Percentiles rank a stretch among this genome's conserved stretches.
phyloP scores from a whole-genome alignment of 2,329 filamentous ascomycete species.

The Xylaria sp. region DNA sequence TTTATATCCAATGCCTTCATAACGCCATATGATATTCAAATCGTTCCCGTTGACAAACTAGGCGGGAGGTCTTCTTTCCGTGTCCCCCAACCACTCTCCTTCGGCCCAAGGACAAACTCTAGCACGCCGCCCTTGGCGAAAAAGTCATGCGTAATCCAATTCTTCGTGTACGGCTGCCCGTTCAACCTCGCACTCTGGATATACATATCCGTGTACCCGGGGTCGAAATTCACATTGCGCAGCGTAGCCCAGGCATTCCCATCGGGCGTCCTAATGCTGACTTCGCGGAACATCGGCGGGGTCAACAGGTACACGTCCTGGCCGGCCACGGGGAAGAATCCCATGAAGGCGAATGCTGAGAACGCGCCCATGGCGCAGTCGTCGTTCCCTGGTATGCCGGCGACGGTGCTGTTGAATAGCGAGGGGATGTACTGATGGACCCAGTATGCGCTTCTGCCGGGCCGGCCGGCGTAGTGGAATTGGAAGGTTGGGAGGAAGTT shows the following conservation, averaged over 20 bases:
- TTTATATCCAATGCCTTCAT: constrained; percentile 1
- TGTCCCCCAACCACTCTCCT: constrained; percentile 69
- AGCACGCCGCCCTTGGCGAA: constrained; percentile 69
- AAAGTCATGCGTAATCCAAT: constrained; percentile 73
- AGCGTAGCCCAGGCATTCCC: constrained; percentile 63
- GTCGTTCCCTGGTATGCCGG: constrained; percentile 68
- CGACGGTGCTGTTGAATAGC: constrained; percentile 72
- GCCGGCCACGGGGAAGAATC: constrained; percentile 66
- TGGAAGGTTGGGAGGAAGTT: constrained; percentile 64
- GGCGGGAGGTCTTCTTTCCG: constrained; percentile 68
- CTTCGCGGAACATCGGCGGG: constrained; percentile 62
- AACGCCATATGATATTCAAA: constrained; percentile 20
- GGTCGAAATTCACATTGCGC: constrained; percentile 53
- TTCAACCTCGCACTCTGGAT: constrained; percentile 70
- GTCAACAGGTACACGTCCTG: constrained; percentile 66
- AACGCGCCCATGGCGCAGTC: constrained; percentile 68
- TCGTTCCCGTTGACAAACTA: constrained; percentile 53
- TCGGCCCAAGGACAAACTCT: constrained; percentile 67
- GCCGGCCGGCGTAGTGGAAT: constrained; percentile 75
- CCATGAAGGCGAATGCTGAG: constrained; percentile 62
- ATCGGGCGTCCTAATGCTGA: constrained; percentile 50
- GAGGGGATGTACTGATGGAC: constrained; percentile 73
- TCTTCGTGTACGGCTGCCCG: constrained; percentile 66
- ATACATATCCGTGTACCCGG: constrained; percentile 60
- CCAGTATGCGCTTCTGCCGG: constrained; percentile 65